Conservation (phyloP, 176 grass and related monocot genomes). For the Otatea glauca region DNA sequence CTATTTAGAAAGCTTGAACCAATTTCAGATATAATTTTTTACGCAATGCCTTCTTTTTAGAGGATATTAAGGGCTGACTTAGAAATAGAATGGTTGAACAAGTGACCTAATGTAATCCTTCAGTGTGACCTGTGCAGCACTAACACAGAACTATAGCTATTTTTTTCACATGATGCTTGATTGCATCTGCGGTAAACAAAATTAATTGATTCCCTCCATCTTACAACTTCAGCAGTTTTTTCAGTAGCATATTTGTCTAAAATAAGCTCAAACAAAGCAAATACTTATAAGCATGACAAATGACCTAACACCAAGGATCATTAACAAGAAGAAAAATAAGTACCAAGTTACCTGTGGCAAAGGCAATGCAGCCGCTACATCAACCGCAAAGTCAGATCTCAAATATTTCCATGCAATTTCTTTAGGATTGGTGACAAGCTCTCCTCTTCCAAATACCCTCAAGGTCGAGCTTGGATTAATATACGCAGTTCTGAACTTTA, state of each 20-base stretch:
- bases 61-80: background rate
- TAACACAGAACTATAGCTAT: constrained; percentile 2
- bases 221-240: constrained; percentile 15
- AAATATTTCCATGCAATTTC: constrained; percentile 85
- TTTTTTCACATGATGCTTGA: background rate
- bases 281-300: background rate
- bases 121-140: background rate
- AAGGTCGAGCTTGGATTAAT: constrained; percentile 64
- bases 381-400: constrained; percentile 76
- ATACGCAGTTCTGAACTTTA: constrained; percentile 93
- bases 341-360: constrained; percentile 79
- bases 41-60: constrained; percentile 18
- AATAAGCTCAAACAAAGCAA: background rate
- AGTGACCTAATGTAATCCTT: background rate
- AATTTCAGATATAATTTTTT: background rate
- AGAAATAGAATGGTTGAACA: background rate
- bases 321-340: constrained; percentile 21
- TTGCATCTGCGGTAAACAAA: background rate
- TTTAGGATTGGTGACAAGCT: constrained; percentile 79
- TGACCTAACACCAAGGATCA: background rate
- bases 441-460: constrained; percentile 87
- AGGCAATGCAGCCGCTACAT: constrained; percentile 83
- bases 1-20: background rate
- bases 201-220: constrained; percentile 3
- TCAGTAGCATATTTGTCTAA: background rate